Base-by-base conservation (phyloP, 257 asterid genomes). In the Fraxinus cuspidata region DNA sequence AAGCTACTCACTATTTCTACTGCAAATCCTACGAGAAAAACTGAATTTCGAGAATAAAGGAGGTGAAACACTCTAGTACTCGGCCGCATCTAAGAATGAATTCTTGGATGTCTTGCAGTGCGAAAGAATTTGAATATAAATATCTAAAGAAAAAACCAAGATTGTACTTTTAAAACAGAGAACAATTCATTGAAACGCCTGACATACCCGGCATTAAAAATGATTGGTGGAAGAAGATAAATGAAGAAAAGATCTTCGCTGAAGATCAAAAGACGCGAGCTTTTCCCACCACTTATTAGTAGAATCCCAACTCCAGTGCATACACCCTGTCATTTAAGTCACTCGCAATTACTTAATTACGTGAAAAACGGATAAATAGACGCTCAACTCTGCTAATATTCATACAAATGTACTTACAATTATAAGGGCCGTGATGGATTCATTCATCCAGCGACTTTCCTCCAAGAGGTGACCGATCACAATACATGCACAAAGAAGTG, bases 381-480 rank as follows among this genome's bases (percentile, higher is more conserved):
- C 10, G 27, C 31, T 19, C 65, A 60, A 7, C 32, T 23, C 29
- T 6, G 16, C 32, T 18, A 8, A 60, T 60, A 10, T 63, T 34
- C 35, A 60, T 12, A 63, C 19, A 64, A 6, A 11, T 18, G 65
- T 60, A 73, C 91, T 87, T 84, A 87, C 91, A 27, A 87, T 85
- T 32, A 91, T 64, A 74, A 96, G 97, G 74, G 99, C 98, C 11
- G 99, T 96, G 75, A 93, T 96, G 73, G 99, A 96, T 81, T 96
- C 99, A 80, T 96, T 96, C 94, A 96, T 93, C 99, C 99, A 96
- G 19, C 97, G 94, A 81, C 81, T 88, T 84, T 96, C 99, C 87
- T 96, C 99, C 83, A 93, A 77, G 16, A 96, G 91, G 88, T 96
- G 99, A 81, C 99, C 99, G 27, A 96, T 84, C 78, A 96, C 92